These are phyloP conservation scores for Colletotrichum caudatum DNA, from an alignment of 2,329 filamentous ascomycete genomes.

Conservation along the genomic window DNA sequence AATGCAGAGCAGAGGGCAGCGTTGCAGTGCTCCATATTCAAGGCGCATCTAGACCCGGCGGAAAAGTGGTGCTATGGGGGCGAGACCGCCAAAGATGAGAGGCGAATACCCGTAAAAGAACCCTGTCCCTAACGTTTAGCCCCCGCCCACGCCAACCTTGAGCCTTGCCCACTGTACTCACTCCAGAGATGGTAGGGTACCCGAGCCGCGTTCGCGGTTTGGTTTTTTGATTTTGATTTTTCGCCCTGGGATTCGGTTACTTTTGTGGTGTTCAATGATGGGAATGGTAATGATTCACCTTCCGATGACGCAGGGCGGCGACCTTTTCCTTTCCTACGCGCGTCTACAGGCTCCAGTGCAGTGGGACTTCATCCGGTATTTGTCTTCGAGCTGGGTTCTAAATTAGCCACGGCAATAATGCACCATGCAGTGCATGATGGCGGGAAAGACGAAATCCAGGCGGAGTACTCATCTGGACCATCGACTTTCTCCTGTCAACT, in stretches of 20 bases:
- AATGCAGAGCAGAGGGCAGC: neutral
- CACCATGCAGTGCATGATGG: neutral
- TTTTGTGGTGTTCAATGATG: neutral
- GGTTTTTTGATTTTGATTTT: neutral
- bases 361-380: neutral
- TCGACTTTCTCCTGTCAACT: neutral
- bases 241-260: neutral
- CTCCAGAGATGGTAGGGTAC: constrained; percentile 3
- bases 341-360: too few relatives aligned
- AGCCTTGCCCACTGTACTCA: neutral
- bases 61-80: constrained; percentile 14
- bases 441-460: neutral
- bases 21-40: constrained; percentile 1
- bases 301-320: neutral
- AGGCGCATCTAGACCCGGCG: constrained; percentile 1
- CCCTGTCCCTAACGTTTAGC: neutral
- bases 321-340: neutral
- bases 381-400: neutral
- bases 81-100: constrained; percentile 6
- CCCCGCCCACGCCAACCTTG: neutral
- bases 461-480: neutral
- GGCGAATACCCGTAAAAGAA: neutral
- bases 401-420: neutral
- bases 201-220: constrained; percentile 3
- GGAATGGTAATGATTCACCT: neutral